A percentile compares a stretch with the other conserved stretches of the same genome.
Conservation (phyloP, 805 yeast genomes). For the Candida loeiensis region DNA sequence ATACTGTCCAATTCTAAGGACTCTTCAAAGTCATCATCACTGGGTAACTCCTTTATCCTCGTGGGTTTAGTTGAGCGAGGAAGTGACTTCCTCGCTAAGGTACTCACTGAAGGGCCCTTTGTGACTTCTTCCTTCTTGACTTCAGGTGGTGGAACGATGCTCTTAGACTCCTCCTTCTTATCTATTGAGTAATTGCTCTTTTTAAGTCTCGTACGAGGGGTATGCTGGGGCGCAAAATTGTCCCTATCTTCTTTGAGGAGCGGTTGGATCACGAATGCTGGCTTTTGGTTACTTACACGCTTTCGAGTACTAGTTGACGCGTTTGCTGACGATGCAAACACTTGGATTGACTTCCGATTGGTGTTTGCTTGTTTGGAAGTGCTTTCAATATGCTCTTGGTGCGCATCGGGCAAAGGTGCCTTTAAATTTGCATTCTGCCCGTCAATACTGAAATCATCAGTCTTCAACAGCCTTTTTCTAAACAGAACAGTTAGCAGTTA, state of each 20-base stretch:
- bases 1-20: constrained; percentile 9
- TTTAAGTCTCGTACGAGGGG: too few species aligned
- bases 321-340: not conserved
- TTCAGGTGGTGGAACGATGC: too few species aligned
- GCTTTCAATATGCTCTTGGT: too few species aligned
- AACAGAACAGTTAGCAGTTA: not conserved
- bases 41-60: constrained; percentile 8
- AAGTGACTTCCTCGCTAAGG: constrained; percentile 2
- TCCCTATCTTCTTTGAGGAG: constrained; percentile 1
- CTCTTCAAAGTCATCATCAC: constrained; percentile 8
- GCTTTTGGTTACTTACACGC: not conserved
- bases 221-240: too few species aligned
- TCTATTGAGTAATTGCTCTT: too few species aligned
- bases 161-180: too few species aligned
- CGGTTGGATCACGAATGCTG: constrained; percentile 2
- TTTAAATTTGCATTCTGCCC: not conserved
- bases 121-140: too few species aligned
- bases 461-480: constrained; percentile 18
- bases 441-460: constrained; percentile 16
- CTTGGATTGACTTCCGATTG: not conserved
- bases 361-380: not conserved
- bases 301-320: too few species aligned
- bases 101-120: too few species aligned
- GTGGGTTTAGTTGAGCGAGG: constrained; percentile 7
- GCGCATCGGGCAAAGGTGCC: too few species aligned